These are phyloP conservation scores for Magnolia kwangsiensis DNA, from an alignment of 164 flowering plant species.

Conservation along the genomic window DNA sequence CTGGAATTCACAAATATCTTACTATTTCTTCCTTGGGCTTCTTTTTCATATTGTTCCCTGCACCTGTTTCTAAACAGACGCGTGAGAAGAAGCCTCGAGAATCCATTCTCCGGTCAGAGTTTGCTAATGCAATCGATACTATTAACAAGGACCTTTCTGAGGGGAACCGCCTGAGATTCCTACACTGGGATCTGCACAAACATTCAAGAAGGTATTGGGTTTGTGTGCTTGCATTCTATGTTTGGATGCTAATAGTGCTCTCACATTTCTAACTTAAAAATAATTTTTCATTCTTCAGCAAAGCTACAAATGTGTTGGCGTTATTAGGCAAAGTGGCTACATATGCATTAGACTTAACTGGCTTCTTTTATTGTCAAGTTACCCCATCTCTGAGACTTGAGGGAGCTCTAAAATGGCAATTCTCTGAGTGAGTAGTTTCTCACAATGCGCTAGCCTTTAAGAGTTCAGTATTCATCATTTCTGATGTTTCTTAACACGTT, in stretches of 20 bases:
- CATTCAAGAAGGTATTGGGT: constrained; percentile 59
- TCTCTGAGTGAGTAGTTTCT: constrained; percentile 43
- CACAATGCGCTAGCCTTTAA: not conserved
- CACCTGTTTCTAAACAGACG: constrained; percentile 39
- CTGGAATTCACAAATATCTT: not conserved
- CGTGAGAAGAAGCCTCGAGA: constrained; percentile 90
- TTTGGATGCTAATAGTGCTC: not conserved
- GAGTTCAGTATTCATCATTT: not conserved
- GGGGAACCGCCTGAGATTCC: constrained; percentile 68
- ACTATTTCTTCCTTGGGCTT: not conserved
- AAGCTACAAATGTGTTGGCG: constrained; percentile 58
- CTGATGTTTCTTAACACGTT: not conserved
- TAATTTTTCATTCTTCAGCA: constrained; percentile 39
- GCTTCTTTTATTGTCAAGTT: constrained; percentile 66
- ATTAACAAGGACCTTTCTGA: constrained; percentile 61
- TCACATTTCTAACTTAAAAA: constrained; percentile 9
- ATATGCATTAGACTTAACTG: constrained; percentile 64
- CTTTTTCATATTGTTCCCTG: not conserved
- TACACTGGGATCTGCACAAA: constrained; percentile 87
- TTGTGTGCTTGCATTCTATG: not conserved
- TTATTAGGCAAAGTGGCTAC: constrained; percentile 63
- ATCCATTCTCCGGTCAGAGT: constrained; percentile 84
- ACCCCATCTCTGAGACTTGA: constrained; percentile 34
- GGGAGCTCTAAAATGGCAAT: constrained; percentile 25
- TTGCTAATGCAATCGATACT: constrained; percentile 70